Evolutionary conservation across 257 asterid genomes (phyloP).

Genomic region (Cruciata laevipes): DNA sequence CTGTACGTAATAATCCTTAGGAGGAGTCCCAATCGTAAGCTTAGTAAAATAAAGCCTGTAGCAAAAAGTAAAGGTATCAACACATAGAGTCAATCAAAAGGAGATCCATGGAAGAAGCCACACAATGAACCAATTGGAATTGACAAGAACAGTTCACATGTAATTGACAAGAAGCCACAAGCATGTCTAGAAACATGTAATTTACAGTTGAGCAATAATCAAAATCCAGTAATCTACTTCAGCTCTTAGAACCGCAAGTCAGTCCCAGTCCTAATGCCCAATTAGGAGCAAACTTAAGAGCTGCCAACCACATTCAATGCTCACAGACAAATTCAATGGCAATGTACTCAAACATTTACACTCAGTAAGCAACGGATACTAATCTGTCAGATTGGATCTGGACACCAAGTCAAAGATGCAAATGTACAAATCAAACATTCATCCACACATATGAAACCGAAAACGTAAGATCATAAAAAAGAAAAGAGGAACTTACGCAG

Average conservation of each 20-base stretch:
- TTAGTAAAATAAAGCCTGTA: conserved; percentile 89
- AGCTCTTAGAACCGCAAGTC: not conserved
- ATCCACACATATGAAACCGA: not conserved
- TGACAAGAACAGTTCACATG: not conserved
- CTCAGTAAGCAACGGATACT: not conserved
- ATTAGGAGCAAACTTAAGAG: not conserved
- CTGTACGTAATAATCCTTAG: conserved; percentile 81
- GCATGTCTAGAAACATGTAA: not conserved
- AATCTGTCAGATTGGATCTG: conserved; percentile 17
- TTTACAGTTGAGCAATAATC: not conserved
- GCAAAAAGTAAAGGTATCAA: conserved; percentile 20
- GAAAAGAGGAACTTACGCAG: conserved; percentile 30
- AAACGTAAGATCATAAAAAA: not conserved
- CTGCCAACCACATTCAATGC: conserved; percentile 4
- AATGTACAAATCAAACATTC: not conserved
- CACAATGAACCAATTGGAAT: not conserved
- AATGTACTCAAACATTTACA: not conserved
- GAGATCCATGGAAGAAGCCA: conserved; percentile 4
- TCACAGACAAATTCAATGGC: not conserved
- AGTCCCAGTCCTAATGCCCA: not conserved
- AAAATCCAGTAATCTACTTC: not conserved
- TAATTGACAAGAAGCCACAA: no score
- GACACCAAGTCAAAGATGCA: conserved; percentile 10
- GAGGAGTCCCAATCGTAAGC: conserved; percentile 88
- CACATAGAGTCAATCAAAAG: not conserved